Evolutionary conservation across 169 alveolate genomes (phyloP), one percentile per base, ranked within the genome.

Genomic region (Plasmodium gonderi): DNA sequence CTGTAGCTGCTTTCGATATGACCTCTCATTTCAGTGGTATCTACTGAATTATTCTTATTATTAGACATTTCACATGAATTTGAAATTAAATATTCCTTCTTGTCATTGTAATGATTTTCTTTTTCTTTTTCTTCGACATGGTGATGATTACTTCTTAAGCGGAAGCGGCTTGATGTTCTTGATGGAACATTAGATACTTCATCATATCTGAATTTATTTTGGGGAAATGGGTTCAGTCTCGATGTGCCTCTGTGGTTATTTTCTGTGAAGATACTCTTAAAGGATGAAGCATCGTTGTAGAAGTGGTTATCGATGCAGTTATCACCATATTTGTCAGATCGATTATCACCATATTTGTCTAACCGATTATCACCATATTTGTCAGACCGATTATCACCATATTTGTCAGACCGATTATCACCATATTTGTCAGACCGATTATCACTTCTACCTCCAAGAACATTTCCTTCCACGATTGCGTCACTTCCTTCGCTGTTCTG

Each of bases 261-360:
- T 14, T 51, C 75, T 8, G n/a, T 45, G 49, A 78, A 78, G 33
- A 47, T 49, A 40, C 36, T 47, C 74, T 78, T 78, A 78, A 78
- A 78, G 17, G 87, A 78, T 33, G 87, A 17, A 11, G 44, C 76
- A 40, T 49, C 76, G n/a, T 31, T 78, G 44, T 78, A 78, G 5
- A 78, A 64, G 42, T 26, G 33, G 14, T 49, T 64, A 26, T 49
- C 74, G 26, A 33, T 54, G 72, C 51, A 74, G 44, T 45, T 47
- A 4, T 47, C 17, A 6, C 38, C n/a, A 2, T 45, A 26, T 5
- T 54, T 60, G 29, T 26, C 33, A 6, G 38, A 33, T 12, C 2
- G 4, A 1, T 12, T 40, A 17, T 68, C 31, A 36, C 31, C 68
- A 49, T 49, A 49, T 49, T 49, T 20, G 17, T 49, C 67, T 14